These are phyloP conservation scores for Rubroboletus satanas DNA, from an alignment of 768 basidiomycete species.

Conservation along the genomic window DNA sequence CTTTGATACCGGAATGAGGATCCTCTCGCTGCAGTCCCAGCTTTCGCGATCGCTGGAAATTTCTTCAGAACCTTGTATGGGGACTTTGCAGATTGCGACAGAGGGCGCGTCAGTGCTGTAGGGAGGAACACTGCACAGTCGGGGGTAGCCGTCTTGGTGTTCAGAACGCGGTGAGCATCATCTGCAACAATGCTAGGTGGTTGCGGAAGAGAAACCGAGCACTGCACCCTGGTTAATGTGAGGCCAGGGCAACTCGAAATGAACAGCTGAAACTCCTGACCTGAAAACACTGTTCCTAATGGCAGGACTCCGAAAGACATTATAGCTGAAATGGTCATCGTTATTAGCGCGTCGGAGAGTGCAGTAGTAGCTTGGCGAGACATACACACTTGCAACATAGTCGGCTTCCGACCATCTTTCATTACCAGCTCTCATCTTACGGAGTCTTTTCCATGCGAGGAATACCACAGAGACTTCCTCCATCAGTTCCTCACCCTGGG, in stretches of 20 bases:
- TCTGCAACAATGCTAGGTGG: constrained; percentile 32
- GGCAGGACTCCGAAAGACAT: constrained; percentile 46
- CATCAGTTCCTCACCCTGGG: constrained; percentile 25
- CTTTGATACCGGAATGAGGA: constrained; percentile 51
- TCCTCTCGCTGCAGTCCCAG: constrained; percentile 37
- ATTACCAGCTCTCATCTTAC: constrained; percentile 40
- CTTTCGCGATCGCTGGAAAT: constrained; percentile 33
- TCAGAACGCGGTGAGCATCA: constrained; percentile 37
- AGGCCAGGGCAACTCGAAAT: constrained; percentile 1
- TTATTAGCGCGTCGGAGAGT: background rate
- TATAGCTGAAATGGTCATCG: constrained; percentile 36
- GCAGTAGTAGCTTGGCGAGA: background rate
- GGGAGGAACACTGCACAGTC: constrained; percentile 50
- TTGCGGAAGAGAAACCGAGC: constrained; percentile 45
- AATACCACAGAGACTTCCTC: constrained; percentile 41
- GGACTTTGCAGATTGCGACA: constrained; percentile 44
- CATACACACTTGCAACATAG: constrained; percentile 52
- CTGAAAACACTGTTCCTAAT: constrained; percentile 39
- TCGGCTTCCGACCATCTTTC: constrained; percentile 55
- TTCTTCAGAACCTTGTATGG: constrained; percentile 47
- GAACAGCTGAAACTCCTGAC: constrained; percentile 27
- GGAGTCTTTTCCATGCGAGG: constrained; percentile 43
- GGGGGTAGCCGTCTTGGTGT: constrained; percentile 45
- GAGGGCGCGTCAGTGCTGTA: constrained; percentile 31
- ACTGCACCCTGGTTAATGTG: constrained; percentile 40